Base-by-base conservation (phyloP, 129 eudicot genomes). In the sunflower (Helianthus annuus) region DNA sequence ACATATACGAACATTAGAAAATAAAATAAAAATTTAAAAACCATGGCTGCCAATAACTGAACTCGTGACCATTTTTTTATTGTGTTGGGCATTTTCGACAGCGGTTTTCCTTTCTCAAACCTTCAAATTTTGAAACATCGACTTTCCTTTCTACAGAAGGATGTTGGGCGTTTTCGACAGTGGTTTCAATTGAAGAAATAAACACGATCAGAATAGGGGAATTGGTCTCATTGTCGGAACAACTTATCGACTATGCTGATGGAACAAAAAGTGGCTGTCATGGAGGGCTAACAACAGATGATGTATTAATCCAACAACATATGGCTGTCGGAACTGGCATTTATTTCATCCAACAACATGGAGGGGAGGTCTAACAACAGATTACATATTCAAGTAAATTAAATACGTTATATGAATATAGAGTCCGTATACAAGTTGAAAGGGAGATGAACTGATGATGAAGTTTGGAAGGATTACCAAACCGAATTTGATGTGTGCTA, bases 111-210 rank as follows among this genome's bases (percentile, higher is more conserved):
- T 15, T 53, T n/a, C 58, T 53, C 19, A 16, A 53, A 53, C 59
- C 59, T 7, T 53, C 16, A 68, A 29, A 17, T 27, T 7, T 66
- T 2, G 36, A 19, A 64, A 36, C 66, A 42, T 10, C 40, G 39
- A 15, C 34, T 70, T 78, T 53, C 15, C 9, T 22, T 63, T 40
- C 61, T 42, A 38, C 69, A 78, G 96, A 91, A 16, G 86, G 91
- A 79, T 89, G 96, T 66, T 86, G 96, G 96, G 89, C 96, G 29
- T 89, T 89, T 65, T 86, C 96, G 5, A 81, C 89, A 0, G 91
- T 89, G 42, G 92, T 69, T 19, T 81, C 84, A 19, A 84, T 86
- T 0, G 96, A 89, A 68, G 92, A 87, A 55, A 86, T 89, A 72
- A 83, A 86, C 83, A 82, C 81, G 32, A 89, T 89, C 53, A 84